These are phyloP conservation scores for Candida corydali DNA, from an alignment of 805 yeast species.

Conservation along the genomic window DNA sequence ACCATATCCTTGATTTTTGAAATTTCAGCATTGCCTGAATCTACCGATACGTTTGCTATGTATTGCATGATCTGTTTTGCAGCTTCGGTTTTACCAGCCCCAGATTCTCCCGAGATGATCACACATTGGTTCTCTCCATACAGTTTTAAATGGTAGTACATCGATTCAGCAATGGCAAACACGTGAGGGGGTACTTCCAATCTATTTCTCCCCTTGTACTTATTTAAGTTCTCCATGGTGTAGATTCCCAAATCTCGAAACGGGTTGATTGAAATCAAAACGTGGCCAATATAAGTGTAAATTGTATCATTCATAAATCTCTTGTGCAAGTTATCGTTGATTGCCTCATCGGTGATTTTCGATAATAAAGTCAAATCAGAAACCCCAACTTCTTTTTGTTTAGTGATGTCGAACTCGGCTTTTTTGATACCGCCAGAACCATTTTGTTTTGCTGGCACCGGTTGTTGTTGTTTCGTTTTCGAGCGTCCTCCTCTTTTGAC, in stretches of 20 bases:
- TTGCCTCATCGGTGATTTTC: conserved; percentile 85
- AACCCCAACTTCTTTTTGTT: conserved; percentile 97
- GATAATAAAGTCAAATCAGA: conserved; percentile 88
- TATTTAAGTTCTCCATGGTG: conserved; percentile 68
- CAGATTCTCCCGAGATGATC: conserved; percentile 95
- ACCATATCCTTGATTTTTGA: conserved; percentile 94
- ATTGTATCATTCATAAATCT: conserved; percentile 87
- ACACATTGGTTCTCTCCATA: conserved; percentile 96
- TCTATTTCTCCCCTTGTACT: conserved; percentile 88
- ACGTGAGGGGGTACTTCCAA: conserved; percentile 98
- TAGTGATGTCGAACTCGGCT: conserved; percentile 83
- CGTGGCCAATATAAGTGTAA: conserved; percentile 92
- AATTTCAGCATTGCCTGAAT: conserved; percentile 60
- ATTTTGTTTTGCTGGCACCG: conserved; percentile 50
- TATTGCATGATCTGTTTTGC: conserved; percentile 98
- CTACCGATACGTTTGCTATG: conserved; percentile 83
- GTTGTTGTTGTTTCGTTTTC: conserved; percentile 43
- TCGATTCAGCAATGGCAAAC: conserved; percentile 93
- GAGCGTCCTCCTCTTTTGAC: conserved; percentile 71
- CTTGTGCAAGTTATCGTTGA: conserved; percentile 85
- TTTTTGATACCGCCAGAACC: conserved; percentile 46
- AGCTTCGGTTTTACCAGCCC: conserved; percentile 98
- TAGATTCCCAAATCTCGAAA: conserved; percentile 95
- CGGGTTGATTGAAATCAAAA: conserved; percentile 92
- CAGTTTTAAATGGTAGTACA: conserved; percentile 93